Evolutionary conservation across 2,329 filamentous ascomycete species (phyloP), one percentile per base, ranked within the genome.

Genomic region (Anthostomella pinea): DNA sequence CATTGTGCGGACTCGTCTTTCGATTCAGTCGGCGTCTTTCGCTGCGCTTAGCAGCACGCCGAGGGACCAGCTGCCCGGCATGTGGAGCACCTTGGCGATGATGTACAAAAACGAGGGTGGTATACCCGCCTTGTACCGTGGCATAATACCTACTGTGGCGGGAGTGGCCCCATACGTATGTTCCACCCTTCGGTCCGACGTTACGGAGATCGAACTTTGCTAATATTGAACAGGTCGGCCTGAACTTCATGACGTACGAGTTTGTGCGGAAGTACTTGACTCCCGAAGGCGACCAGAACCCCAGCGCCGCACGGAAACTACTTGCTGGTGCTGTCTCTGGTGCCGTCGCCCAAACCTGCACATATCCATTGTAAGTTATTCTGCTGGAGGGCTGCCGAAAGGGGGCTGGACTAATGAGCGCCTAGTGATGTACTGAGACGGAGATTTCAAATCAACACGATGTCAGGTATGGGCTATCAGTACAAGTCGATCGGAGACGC

Each of bases 231-330:
- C 16, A 89, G 83, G 85, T 98, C 44, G 93, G 93, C 24, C 72
- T 98, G 36, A 98, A 98, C 63, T 98, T 98, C 64, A 97, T 97
- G 89, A 88, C 87, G 5, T 98, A 98, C 65, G 93, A 98, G 64
- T 84, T 84, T 31, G 83, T 90, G 40, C 82, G 93, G 43, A 81
- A 82, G 54, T 83, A 84, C 51, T 73, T 98, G 50, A 98, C 93
- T 0, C 84, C 83, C 2, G 87, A 95, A 33, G 93, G 93, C 28
- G 83, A 95, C 46, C 77, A 85, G 57, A 87, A 95, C 49, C 93
- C 93, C 0, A 81, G 72, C 43, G 78, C 87, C 1, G 63, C 79
- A 35, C 81, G 91, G 35, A 98, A 97, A 60, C 73, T 98, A 26
- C 75, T 83, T 18, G 91, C 93, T 4, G 93, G 93, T 39, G 93